phyloP scores from a whole-genome alignment of 2,329 filamentous ascomycete genomes.

The Monilinia laxa region DNA sequence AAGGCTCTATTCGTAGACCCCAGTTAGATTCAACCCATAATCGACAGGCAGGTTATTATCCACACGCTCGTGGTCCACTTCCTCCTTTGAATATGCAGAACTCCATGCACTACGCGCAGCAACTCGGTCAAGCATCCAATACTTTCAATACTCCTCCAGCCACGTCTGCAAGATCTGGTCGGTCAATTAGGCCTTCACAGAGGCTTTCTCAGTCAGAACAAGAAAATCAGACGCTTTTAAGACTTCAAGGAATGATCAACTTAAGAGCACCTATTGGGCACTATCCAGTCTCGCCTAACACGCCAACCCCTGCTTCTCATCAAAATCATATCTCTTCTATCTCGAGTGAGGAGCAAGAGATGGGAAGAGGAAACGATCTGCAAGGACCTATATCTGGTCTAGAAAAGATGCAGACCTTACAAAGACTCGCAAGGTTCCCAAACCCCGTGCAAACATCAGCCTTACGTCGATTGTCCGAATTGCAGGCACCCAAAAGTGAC shows the following conservation, averaged over 20 bases:
- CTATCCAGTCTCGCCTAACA: slow-evolving; percentile 11
- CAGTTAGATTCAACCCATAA: slow-evolving; percentile 33
- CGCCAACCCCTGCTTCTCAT: slow-evolving; percentile 6
- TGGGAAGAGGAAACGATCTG: slow-evolving; percentile 7
- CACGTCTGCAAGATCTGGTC: slow-evolving; percentile 20
- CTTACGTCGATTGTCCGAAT: slow-evolving; percentile 33
- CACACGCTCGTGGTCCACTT: slow-evolving; percentile 30
- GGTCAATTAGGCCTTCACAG: slow-evolving; percentile 15
- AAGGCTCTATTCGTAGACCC: slow-evolving; percentile 38
- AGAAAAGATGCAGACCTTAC: slow-evolving; percentile 40
- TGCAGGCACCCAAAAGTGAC: slow-evolving; percentile 29
- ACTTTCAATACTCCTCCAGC: slow-evolving; percentile 20
- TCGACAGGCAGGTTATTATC: slow-evolving; percentile 30
- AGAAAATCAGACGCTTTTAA: slow-evolving; percentile 23
- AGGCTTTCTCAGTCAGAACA: slow-evolving; percentile 23
- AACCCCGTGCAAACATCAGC: slow-evolving; percentile 37
- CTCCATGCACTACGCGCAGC: slow-evolving; percentile 39
- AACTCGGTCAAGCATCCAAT: slow-evolving; percentile 30
- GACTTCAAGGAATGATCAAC: slow-evolving; percentile 22
- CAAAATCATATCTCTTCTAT: slow-evolving; percentile 4
- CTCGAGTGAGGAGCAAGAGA: slow-evolving; percentile 22
- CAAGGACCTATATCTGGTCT: slow-evolving; percentile 29
- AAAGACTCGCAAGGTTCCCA: slow-evolving; percentile 37
- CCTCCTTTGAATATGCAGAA: slow-evolving; percentile 36
- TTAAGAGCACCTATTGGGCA: background rate